Conservation (phyloP, 305 asterid species). For the Fraxinus sp. region DNA sequence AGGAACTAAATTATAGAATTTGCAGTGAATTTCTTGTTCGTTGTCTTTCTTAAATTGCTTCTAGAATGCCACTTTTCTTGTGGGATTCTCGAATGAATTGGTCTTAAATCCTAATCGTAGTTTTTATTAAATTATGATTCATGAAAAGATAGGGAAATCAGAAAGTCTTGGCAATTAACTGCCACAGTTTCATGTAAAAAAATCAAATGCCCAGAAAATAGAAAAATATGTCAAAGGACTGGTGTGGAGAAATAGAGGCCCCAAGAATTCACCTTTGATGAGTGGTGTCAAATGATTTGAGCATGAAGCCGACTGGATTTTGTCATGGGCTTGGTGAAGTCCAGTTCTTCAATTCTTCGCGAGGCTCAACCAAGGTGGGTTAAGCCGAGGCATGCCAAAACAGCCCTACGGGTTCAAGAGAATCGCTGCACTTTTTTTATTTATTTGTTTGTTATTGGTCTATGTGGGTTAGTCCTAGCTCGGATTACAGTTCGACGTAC, state of each 20-base stretch:
- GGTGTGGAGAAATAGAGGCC: slow-evolving; percentile 26
- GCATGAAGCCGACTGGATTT: neutral
- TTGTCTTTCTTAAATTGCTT: neutral
- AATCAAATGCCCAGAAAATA: neutral
- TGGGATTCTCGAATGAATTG: neutral
- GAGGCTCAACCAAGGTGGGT: neutral
- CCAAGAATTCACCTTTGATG: slow-evolving; percentile 7
- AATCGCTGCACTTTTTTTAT: neutral
- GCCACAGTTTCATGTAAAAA: neutral
- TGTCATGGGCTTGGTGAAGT: neutral
- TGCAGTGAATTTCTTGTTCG: neutral
- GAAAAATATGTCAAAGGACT: neutral
- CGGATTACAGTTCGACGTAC: neutral
- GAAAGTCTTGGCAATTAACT: neutral
- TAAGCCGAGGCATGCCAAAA: neutral
- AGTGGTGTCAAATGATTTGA: neutral
- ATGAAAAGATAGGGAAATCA: neutral
- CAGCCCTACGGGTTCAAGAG: neutral
- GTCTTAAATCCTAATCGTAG: neutral
- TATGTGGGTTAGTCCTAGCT: neutral
- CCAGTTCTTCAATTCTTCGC: neutral
- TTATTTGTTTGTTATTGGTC: neutral
- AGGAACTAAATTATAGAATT: neutral
- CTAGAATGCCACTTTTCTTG: neutral
- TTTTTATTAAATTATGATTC: no score